Evolutionary conservation across 768 basidiomycete genomes (phyloP), one percentile per base, ranked within the genome.

Genomic region (Tylopilus vinaceipallidus): DNA sequence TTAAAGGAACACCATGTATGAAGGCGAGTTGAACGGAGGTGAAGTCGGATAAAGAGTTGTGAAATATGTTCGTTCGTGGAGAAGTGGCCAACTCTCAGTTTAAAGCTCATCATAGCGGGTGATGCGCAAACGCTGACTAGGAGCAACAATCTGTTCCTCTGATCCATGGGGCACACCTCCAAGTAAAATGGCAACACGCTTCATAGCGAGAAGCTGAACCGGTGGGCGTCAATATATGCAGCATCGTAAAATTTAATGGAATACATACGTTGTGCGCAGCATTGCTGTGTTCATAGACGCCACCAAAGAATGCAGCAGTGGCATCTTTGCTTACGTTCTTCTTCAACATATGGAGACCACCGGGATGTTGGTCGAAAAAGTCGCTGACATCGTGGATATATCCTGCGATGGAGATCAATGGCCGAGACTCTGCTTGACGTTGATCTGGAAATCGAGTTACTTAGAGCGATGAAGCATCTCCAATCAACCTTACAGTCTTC

Each of bases 221-320:
- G 4, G 33, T 8, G 12, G 6, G 10, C n/a, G 49, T 30, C 30
- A 45, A 22, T 5, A 26, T 24, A 38, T 33, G 19, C 24, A 13
- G 36, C 14, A 6, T 2, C 2, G 16, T 7, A 10, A 19, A 16
- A 2, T 19, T 14, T 3, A 5, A 41, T 13, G 2, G 16, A 20
- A 71, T 24, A 72, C 82, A 26, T 61, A 84, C 82, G 64, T 90
- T 90, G 68, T 91, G 87, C 6, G 89, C 86, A 33, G 86, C 85
- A 61, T 88, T 90, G 13, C 85, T 83, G 63, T 90, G 88, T 55
- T 87, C 86, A 61, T 89, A 89, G 4, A 91, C 81, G 56, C 87
- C 88, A 51, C 92, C 92, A 62, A 94, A 92, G 80, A 94, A 95
- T 3, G 91, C 90, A 0, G 89, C 86, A 9, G 91, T 91, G 7